Evolutionary conservation across 768 basidiomycete genomes (phyloP).

Genomic region (Coprinopsis strossmayeri): DNA sequence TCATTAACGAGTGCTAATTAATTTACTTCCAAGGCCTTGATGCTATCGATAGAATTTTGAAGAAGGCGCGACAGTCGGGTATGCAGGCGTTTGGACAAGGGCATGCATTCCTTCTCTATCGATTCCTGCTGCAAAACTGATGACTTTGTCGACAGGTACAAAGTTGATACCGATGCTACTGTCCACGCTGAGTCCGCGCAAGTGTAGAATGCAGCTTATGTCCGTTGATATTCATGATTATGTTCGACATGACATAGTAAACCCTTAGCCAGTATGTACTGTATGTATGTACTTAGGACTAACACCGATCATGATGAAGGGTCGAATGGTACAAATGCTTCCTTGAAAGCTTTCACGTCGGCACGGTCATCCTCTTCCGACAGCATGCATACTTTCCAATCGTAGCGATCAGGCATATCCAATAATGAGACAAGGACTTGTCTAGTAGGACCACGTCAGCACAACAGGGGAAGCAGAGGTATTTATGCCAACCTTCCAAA

Average conservation of each 20-base stretch:
- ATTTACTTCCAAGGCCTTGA: conserved; percentile 79
- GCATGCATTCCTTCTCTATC: conserved; percentile 22
- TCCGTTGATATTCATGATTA: too few relatives aligned
- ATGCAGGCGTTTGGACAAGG: conserved; percentile 61
- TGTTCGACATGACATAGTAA: not conserved
- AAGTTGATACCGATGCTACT: not conserved
- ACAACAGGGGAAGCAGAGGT: not conserved
- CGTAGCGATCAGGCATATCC: conserved; percentile 68
- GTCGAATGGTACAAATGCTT: conserved; percentile 72
- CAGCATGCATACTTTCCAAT: conserved; percentile 88
- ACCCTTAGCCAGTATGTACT: too few relatives aligned
- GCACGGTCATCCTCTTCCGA: conserved; percentile 80
- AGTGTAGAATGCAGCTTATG: too few relatives aligned
- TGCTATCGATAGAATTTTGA: conserved; percentile 76
- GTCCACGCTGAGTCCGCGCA: too few relatives aligned
- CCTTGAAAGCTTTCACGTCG: conserved; percentile 81
- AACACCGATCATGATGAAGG: conserved; percentile 21
- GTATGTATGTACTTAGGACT: too few relatives aligned
- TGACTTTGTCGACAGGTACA: not conserved
- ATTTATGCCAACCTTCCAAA: conserved; percentile 70
- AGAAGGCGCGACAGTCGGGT: conserved; percentile 58
- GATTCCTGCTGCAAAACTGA: conserved; percentile 25
- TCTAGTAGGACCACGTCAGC: conserved; percentile 32
- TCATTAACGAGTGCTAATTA: too few relatives aligned
- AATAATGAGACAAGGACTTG: conserved; percentile 77